A percentile compares a stretch with the other conserved stretches of the same genome.
Conservation (phyloP, 352 stramenopile genomes). For the Globisporangium mamillatum region DNA sequence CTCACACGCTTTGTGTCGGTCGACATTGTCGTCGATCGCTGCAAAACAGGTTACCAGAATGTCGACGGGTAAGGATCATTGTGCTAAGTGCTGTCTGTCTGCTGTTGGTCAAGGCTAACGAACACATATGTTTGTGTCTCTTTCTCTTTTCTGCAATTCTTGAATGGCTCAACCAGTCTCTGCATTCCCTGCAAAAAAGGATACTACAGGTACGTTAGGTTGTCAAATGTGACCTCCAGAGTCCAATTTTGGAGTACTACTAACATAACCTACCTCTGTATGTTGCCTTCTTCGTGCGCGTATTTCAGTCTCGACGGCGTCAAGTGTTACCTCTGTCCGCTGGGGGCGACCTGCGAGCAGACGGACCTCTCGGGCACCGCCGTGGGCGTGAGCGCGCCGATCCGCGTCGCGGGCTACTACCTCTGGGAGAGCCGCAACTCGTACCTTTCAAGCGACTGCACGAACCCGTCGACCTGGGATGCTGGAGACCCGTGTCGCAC, state of each 20-base stretch:
- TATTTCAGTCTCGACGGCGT: constrained; percentile 53
- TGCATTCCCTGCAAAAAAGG: constrained; percentile 61
- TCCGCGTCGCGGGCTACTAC: constrained; percentile 44
- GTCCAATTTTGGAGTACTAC: background rate
- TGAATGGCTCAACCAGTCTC: constrained; percentile 18
- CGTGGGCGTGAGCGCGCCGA: constrained; percentile 41
- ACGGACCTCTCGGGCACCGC: constrained; percentile 27
- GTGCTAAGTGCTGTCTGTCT: background rate
- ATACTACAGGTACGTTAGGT: constrained; percentile 52
- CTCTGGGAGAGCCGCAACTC: constrained; percentile 38
- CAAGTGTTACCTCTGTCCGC: constrained; percentile 59
- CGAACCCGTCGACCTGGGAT: constrained; percentile 36
- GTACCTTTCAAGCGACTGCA: constrained; percentile 35
- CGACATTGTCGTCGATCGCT: constrained; percentile 48
- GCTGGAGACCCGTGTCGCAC: constrained; percentile 47
- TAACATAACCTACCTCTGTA: background rate
- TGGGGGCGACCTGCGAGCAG: constrained; percentile 46
- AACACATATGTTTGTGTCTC: background rate
- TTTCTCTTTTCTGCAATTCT: background rate
- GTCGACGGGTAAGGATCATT: constrained; percentile 38
- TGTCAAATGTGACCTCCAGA: background rate
- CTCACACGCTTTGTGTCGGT: constrained; percentile 19
- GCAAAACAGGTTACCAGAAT: constrained; percentile 59
- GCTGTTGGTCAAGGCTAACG: background rate
- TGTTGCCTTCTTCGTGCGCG: too few relatives aligned